A percentile compares a stretch with the other conserved stretches of the same genome.
Evolutionary conservation across 2,329 filamentous ascomycete genomes (phyloP).

Genomic region (Pseudogymnoascus sp.): DNA sequence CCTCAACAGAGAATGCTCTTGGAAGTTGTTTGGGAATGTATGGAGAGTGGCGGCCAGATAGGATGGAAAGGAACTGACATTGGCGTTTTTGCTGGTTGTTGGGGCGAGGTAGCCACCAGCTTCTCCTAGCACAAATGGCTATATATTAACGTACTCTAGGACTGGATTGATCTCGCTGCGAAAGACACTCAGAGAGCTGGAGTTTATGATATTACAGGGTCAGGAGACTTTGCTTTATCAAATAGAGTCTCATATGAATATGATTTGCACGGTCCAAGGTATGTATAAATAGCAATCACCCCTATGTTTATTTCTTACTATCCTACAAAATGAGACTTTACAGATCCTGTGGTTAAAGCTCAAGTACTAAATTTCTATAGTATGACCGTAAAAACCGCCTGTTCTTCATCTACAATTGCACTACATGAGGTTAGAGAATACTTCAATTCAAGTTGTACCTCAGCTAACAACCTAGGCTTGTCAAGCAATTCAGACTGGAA

Average conservation of each 20-base stretch:
- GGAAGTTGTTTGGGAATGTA: constrained; percentile 23
- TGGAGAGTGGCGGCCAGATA: constrained; percentile 23
- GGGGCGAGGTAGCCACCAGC: neutral
- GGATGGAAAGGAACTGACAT: neutral
- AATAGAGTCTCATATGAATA: neutral
- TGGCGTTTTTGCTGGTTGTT: neutral
- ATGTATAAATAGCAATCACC: neutral
- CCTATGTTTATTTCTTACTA: neutral
- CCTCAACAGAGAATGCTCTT: constrained; percentile 26
- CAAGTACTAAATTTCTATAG: neutral
- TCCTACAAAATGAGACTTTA: no score
- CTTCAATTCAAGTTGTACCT: neutral
- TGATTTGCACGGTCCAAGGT: neutral
- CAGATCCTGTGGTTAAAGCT: neutral
- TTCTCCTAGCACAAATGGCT: neutral
- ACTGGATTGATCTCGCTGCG: constrained; percentile 13
- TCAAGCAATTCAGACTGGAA: constrained; percentile 30
- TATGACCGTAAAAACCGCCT: neutral
- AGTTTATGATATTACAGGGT: neutral
- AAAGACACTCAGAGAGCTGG: constrained; percentile 28
- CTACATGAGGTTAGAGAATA: neutral
- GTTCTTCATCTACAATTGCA: neutral
- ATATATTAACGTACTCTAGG: neutral
- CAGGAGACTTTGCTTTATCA: neutral
- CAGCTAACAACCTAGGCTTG: neutral